Base-by-base conservation (phyloP, 768 basidiomycete species). In the Auriscalpium microsporum region DNA sequence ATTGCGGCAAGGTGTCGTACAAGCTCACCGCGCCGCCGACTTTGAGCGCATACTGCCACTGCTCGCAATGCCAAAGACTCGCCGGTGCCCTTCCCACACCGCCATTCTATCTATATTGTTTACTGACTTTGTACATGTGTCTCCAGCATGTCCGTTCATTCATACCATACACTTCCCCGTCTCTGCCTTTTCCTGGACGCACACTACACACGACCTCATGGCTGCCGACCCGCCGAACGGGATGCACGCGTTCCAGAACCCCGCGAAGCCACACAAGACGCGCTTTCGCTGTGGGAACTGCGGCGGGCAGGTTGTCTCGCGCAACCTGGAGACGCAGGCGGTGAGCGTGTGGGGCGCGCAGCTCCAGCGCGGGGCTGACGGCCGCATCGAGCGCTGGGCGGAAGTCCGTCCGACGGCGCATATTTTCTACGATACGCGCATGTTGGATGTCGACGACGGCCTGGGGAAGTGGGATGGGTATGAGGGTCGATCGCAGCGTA, bases 381-480 rank as follows among this genome's bases (percentile, higher is more conserved):
- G 81, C 7, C 71, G 67, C 48, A 77, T 83, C 50, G 69, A 76
- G 48, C 67, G 73, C 44, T 81, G 80, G 79, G 79, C 81, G 2
- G 59, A 65, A 19, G 66, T 84, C 45, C 79, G 78, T 62, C 87
- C 86, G 0, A 85, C 81, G 0, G 78, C 70, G 34, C 84, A 86
- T 63, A 81, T 81, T 6, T 87, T 85, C 67, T 86, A 86, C 59
- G 80, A 69, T 10, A 86, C 84, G 19, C 73, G 80, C 19, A 66
- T 84, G 71, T 56, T 85, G 59, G 79, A 82, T 53, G 67, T 85
- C 14, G 57, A 72, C 7, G 86, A 87, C 61, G 72, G 63, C 8
- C 56, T 87, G 62, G 72, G 72, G 35, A 87, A 86, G 62, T 86
- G 83, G 83, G 73, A 76, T 21, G 84, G 83, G n/a, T 87, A 86